These are phyloP conservation scores for Vaccinium macrocarpon DNA, from an alignment of 148 eudicot genomes.

Conservation along the genomic window DNA sequence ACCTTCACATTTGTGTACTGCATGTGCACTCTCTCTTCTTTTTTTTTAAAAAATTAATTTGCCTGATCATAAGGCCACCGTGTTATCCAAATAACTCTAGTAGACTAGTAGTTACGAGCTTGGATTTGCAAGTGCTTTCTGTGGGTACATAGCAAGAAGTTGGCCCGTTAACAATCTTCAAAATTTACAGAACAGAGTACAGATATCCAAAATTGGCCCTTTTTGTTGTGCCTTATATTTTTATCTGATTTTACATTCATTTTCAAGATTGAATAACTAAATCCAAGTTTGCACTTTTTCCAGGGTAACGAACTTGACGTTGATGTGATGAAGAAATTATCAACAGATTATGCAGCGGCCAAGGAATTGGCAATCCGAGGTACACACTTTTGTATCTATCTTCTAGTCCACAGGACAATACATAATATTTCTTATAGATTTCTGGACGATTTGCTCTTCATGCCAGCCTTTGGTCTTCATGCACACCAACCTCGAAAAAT, in stretches of 20 bases:
- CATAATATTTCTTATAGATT: not conserved
- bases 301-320: conserved; percentile 79
- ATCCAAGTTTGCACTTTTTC: not conserved
- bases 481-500: not conserved
- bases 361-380: conserved; percentile 67
- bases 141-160: not conserved
- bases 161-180: not conserved
- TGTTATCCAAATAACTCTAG: not conserved
- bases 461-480: not conserved
- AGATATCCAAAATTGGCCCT: not conserved
- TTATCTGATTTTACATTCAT: not conserved
- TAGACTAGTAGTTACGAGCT: not conserved
- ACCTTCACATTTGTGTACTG: not conserved
- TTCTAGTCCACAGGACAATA: not conserved
- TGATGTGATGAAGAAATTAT: conserved; percentile 45
- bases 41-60: not conserved
- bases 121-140: not conserved
- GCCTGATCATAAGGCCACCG: not conserved
- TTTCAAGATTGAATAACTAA: conserved; percentile 7
- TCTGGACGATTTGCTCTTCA: not conserved
- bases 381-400: conserved; percentile 17
- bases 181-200: not conserved
- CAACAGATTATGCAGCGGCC: conserved; percentile 61
- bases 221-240: not conserved
- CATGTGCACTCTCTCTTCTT: not conserved